phyloP scores from a whole-genome alignment of 208 protist species.

The Trypanosoma cruzi region DNA sequence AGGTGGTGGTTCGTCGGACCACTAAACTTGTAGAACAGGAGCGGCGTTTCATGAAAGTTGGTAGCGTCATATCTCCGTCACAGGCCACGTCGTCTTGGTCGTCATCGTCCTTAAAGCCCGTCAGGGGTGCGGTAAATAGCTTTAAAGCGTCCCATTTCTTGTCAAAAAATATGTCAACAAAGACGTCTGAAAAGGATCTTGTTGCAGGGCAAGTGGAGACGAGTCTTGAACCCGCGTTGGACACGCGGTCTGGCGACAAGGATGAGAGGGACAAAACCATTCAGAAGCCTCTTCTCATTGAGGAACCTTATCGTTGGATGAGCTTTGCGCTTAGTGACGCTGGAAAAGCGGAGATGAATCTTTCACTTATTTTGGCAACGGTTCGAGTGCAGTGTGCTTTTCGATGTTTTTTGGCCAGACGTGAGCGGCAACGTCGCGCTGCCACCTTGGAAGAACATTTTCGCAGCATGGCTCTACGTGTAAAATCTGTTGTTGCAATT shows the following conservation, averaged over 20 bases:
- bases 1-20: constrained; percentile 8
- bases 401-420: constrained; percentile 10
- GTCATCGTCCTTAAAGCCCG: neutral
- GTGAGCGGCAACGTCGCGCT: neutral
- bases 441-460: constrained; percentile 15
- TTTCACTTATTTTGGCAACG: constrained; percentile 21
- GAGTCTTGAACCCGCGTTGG: no score
- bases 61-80: neutral
- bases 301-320: constrained; percentile 1
- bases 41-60: neutral
- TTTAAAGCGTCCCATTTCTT: neutral
- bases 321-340: constrained; percentile 8
- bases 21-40: constrained; percentile 9
- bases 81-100: neutral
- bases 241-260: neutral
- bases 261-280: neutral
- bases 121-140: neutral
- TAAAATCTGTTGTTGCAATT: constrained; percentile 13
- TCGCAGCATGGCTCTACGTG: neutral
- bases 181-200: neutral
- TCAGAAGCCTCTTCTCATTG: constrained; percentile 1
- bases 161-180: neutral
- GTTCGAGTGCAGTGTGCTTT: constrained; percentile 20
- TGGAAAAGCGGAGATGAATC: constrained; percentile 10
- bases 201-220: neutral